Percentiles rank a stretch among this genome's conserved stretches.
These are phyloP conservation scores for Fusarium paranaense DNA, from an alignment of 2,329 filamentous ascomycete species.

Conservation along the genomic window DNA sequence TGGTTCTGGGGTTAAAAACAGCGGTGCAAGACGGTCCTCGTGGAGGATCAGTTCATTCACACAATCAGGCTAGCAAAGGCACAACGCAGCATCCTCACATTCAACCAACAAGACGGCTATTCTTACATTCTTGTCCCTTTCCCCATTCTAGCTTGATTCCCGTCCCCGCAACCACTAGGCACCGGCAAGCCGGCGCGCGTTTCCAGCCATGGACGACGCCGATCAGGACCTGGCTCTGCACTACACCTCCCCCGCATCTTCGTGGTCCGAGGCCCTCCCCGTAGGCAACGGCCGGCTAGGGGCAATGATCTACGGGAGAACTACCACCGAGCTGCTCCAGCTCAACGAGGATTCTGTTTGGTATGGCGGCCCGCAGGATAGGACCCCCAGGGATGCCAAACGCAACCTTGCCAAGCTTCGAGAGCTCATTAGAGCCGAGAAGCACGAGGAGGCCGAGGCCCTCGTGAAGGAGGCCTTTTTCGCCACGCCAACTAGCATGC, in stretches of 20 bases:
- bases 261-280: conserved; percentile 54
- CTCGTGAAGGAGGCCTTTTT: conserved; percentile 40
- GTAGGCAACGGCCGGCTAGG: conserved; percentile 61
- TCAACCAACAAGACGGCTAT: not conserved
- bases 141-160: not conserved
- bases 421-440: conserved; percentile 38
- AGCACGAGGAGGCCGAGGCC: conserved; percentile 39
- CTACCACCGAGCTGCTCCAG: conserved; percentile 53
- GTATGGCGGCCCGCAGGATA: conserved; percentile 58
- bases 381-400: conserved; percentile 51
- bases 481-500: conserved; percentile 39
- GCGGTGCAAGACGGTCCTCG: not conserved
- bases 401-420: conserved; percentile 32
- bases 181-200: conserved; percentile 9
- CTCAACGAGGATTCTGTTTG: conserved; percentile 63
- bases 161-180: not conserved
- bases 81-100: not conserved
- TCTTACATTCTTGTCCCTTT: not conserved
- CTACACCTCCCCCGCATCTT: conserved; percentile 39
- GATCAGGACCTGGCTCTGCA: conserved; percentile 33
- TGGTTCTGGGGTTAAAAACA: conserved; percentile 14
- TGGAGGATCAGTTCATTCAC: conserved; percentile 3
- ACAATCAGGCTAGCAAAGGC: not conserved
- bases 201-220: conserved; percentile 14
- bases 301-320: conserved; percentile 57